Conservation (phyloP, 495 filamentous ascomycete genomes). For the Neurospora hispaniola region DNA sequence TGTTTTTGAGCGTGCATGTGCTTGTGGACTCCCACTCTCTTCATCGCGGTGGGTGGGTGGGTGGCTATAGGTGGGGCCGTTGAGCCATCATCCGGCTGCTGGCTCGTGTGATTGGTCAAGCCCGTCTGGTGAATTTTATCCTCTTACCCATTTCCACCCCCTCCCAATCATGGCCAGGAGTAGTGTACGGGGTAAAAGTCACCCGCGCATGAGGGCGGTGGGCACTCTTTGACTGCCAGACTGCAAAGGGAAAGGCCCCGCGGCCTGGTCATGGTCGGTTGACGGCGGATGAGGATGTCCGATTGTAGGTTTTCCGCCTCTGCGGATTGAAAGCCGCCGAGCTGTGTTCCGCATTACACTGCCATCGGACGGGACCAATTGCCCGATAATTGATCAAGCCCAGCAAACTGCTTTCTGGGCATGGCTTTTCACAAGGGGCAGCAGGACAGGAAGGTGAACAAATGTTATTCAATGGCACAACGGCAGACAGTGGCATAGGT, state of each 20-base stretch:
- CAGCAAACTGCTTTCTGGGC: background rate
- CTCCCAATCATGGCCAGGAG: background rate
- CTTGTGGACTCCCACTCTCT: background rate
- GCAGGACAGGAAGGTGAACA: background rate
- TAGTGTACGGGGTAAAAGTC: background rate
- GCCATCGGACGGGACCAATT: background rate
- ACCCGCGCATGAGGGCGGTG: background rate
- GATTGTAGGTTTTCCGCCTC: background rate
- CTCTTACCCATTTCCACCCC: background rate
- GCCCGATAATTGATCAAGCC: background rate
- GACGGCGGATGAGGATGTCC: background rate
- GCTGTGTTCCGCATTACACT: background rate
- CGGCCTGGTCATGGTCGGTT: background rate
- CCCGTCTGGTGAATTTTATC: background rate
- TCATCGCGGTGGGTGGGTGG: background rate
- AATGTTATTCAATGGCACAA: background rate
- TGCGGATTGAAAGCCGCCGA: background rate
- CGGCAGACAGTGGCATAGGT: background rate
- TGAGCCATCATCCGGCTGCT: background rate
- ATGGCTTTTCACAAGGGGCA: background rate
- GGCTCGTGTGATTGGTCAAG: background rate
- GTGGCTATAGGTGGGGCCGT: background rate
- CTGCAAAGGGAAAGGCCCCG: background rate
- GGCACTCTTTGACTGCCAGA: background rate
- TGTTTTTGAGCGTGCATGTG: background rate